These are phyloP conservation scores for Botrytis pseudocinerea DNA, from an alignment of 2,329 filamentous ascomycete genomes.

Conservation along the genomic window DNA sequence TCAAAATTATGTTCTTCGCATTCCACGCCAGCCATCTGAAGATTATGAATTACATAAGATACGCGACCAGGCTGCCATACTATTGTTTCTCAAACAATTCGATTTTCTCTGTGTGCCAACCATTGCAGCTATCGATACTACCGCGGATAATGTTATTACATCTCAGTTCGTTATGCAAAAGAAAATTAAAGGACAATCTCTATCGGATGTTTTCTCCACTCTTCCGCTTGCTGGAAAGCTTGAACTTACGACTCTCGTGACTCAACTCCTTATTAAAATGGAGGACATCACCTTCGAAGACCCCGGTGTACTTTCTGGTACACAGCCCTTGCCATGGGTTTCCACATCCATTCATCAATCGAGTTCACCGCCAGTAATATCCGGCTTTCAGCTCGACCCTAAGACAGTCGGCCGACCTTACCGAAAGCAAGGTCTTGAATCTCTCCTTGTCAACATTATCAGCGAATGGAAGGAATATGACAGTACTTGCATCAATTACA, in stretches of 20 bases:
- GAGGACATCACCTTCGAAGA: conserved; percentile 12
- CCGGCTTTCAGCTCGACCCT: background rate
- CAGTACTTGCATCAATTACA: fast-evolving
- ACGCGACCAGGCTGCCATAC: conserved; percentile 27
- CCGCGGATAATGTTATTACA: conserved; percentile 26
- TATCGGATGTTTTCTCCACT: conserved; percentile 18
- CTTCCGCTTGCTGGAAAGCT: conserved; percentile 27
- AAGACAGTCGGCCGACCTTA: background rate
- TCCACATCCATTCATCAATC: background rate
- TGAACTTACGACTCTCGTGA: conserved; percentile 22
- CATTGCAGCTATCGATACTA: conserved; percentile 27
- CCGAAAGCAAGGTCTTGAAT: background rate
- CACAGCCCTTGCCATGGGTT: background rate
- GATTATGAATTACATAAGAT: background rate
- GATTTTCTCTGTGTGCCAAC: conserved; percentile 20
- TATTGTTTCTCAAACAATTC: conserved; percentile 14
- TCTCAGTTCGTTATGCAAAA: conserved; percentile 29
- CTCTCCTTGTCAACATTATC: background rate
- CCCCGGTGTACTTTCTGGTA: conserved; percentile 22
- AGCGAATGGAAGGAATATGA: background rate
- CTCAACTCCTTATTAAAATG: conserved; percentile 25
- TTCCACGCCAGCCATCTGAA: background rate
- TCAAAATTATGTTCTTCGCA: background rate
- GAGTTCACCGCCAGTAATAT: background rate
- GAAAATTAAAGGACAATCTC: conserved; percentile 21